These are phyloP conservation scores for Ceratocystis albifundus DNA, from an alignment of 2,329 filamentous ascomycete species.

Conservation along the genomic window DNA sequence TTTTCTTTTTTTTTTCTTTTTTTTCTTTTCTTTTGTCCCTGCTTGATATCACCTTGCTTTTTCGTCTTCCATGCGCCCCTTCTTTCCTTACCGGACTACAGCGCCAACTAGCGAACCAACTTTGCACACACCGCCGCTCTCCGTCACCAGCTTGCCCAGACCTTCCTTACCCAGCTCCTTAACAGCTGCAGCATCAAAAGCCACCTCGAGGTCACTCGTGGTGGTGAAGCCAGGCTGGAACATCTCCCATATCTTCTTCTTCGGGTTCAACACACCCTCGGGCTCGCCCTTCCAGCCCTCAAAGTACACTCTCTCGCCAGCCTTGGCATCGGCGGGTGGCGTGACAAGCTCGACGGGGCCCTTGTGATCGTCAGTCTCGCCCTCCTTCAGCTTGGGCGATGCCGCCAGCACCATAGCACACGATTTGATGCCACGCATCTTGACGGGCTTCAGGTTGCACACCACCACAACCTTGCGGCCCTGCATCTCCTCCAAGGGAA, in stretches of 20 bases:
- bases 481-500: slow-evolving; percentile 94
- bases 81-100: slow-evolving; percentile 56
- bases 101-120: slow-evolving; percentile 72
- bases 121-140: slow-evolving; percentile 66
- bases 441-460: slow-evolving; percentile 97
- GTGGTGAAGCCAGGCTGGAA: slow-evolving; percentile 96
- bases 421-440: slow-evolving; percentile 80
- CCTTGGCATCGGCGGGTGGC: slow-evolving; percentile 65
- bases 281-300: slow-evolving; percentile 91
- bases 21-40: background rate
- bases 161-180: slow-evolving; percentile 64
- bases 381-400: slow-evolving; percentile 70
- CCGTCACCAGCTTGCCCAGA: slow-evolving; percentile 58
- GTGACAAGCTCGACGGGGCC: slow-evolving; percentile 85
- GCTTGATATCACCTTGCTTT: background rate
- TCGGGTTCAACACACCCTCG: slow-evolving; percentile 88
- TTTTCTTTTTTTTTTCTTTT: background rate
- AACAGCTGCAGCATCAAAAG: slow-evolving; percentile 68
- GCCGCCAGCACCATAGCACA: slow-evolving; percentile 89
- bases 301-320: slow-evolving; percentile 83
- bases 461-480: slow-evolving; percentile 88
- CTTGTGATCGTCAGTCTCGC: slow-evolving; percentile 73
- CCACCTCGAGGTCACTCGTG: slow-evolving; percentile 66
- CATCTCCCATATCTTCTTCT: slow-evolving; percentile 99
- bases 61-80: background rate